Evolutionary conservation across 2,329 filamentous ascomycete species (phyloP).

Genomic region (Colletotrichum paranaense): DNA sequence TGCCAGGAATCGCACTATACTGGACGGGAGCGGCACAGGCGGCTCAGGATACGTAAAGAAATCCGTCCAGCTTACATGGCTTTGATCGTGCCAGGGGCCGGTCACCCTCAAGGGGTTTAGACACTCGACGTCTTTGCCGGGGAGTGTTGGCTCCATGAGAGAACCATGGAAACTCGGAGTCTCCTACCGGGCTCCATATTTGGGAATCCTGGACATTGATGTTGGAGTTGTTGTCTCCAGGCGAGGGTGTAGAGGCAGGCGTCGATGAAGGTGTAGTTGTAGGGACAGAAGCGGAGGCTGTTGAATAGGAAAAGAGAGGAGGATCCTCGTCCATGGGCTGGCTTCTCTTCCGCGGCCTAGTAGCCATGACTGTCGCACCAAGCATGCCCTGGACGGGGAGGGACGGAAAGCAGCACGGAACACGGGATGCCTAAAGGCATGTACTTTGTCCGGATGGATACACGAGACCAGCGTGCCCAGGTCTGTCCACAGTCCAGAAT

Average conservation of each 20-base stretch:
- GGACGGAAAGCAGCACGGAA: conserved; percentile 6
- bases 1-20: neutral
- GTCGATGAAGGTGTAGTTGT: conserved; percentile 7
- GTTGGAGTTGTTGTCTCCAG: neutral
- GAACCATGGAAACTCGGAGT: neutral
- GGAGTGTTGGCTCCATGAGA: neutral
- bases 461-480: conserved; percentile 10
- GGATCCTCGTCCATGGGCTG: conserved; percentile 9
- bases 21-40: neutral
- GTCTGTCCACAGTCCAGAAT: neutral
- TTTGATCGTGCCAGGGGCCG: neutral
- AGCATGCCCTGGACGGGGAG: neutral
- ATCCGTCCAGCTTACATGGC: neutral
- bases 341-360: conserved; percentile 13
- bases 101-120: neutral
- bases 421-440: neutral
- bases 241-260: neutral
- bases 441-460: neutral
- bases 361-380: neutral
- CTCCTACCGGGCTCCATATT: neutral
- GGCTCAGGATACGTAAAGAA: neutral
- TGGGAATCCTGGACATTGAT: neutral
- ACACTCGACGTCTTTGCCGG: conserved; percentile 17
- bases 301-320: neutral
- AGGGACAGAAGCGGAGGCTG: neutral